Evolutionary conservation across 495 filamentous ascomycete genomes (phyloP).

Genomic region (Cetradonia linearis): DNA sequence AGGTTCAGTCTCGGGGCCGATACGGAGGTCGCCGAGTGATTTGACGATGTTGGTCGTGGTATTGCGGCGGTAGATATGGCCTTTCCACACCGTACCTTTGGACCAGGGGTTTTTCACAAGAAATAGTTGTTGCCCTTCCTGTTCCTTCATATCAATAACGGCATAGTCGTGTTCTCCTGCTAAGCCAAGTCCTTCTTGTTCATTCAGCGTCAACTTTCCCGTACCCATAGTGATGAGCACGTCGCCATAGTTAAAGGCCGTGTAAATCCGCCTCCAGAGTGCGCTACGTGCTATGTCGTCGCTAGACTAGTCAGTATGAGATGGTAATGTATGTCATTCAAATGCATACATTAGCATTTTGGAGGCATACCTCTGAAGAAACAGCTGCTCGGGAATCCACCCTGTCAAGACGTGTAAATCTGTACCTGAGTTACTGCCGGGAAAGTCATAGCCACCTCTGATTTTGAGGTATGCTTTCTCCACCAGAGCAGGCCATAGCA

Average conservation of each 20-base stretch:
- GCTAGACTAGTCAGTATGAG: slow-evolving; percentile 19
- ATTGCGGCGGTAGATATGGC: slow-evolving; percentile 25
- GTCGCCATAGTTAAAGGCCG: slow-evolving; percentile 65
- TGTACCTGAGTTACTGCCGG: slow-evolving; percentile 94
- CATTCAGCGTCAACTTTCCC: slow-evolving; percentile 58
- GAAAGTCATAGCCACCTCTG: slow-evolving; percentile 92
- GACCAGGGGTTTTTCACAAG: slow-evolving; percentile 96
- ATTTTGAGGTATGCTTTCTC: slow-evolving; percentile 99
- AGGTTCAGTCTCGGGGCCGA: slow-evolving; percentile 21
- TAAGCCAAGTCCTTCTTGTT: slow-evolving; percentile 72
- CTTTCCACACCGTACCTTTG: slow-evolving; percentile 61
- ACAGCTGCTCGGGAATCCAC: slow-evolving; percentile 95
- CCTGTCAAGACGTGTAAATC: slow-evolving; percentile 85
- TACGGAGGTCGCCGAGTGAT: neutral
- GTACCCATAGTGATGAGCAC: slow-evolving; percentile 87
- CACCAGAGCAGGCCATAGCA: slow-evolving; percentile 85
- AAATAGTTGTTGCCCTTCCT: slow-evolving; percentile 51
- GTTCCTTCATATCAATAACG: slow-evolving; percentile 66
- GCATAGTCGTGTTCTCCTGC: slow-evolving; percentile 91
- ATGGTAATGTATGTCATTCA: neutral
- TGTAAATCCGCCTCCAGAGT: slow-evolving; percentile 69
- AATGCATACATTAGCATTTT: neutral
- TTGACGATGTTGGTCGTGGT: slow-evolving; percentile 8
- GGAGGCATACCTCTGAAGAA: slow-evolving; percentile 54
- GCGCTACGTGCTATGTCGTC: slow-evolving; percentile 65